These are phyloP conservation scores for Eremothecium coryli DNA, from an alignment of 1,139 yeast genomes.

Conservation along the genomic window DNA sequence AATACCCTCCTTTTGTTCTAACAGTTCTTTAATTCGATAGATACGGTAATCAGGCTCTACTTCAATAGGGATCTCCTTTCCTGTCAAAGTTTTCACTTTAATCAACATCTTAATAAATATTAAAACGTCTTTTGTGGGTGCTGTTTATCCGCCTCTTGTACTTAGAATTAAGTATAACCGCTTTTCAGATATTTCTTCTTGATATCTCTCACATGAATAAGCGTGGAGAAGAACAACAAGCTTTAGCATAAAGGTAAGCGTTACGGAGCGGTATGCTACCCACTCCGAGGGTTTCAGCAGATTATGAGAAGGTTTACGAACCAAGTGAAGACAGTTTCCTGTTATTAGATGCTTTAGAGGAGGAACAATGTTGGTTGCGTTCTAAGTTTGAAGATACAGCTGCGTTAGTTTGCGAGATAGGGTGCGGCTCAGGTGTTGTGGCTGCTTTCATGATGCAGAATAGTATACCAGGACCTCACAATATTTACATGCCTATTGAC, in stretches of 20 bases:
- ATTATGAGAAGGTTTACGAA: conserved; percentile 62
- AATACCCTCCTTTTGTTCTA: conserved; percentile 95
- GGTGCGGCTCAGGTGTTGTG: conserved; percentile 86
- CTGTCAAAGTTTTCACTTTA: conserved; percentile 53
- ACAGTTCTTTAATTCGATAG: conserved; percentile 76
- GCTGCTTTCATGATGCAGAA: conserved; percentile 52
- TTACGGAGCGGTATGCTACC: conserved; percentile 46
- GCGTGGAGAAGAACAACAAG: not conserved
- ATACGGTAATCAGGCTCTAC: conserved; percentile 67
- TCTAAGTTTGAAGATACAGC: conserved; percentile 26
- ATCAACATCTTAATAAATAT: conserved; percentile 18
- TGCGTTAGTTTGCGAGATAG: conserved; percentile 73
- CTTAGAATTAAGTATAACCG: not conserved
- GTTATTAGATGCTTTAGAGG: conserved; percentile 68
- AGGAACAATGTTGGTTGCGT: conserved; percentile 36
- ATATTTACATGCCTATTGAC: conserved; percentile 61
- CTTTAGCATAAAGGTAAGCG: too few relatives aligned
- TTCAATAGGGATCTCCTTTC: conserved; percentile 71
- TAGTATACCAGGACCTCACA: conserved; percentile 26
- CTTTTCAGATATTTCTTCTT: not conserved
- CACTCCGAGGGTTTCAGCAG: conserved; percentile 44
- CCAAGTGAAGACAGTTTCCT: conserved; percentile 90
- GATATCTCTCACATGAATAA: too few relatives aligned
- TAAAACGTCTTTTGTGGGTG: not conserved
- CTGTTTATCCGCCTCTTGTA: not conserved